Evolutionary conservation across 2,329 filamentous ascomycete genomes (phyloP).

Genomic region (Trichoderma simmonsii): DNA sequence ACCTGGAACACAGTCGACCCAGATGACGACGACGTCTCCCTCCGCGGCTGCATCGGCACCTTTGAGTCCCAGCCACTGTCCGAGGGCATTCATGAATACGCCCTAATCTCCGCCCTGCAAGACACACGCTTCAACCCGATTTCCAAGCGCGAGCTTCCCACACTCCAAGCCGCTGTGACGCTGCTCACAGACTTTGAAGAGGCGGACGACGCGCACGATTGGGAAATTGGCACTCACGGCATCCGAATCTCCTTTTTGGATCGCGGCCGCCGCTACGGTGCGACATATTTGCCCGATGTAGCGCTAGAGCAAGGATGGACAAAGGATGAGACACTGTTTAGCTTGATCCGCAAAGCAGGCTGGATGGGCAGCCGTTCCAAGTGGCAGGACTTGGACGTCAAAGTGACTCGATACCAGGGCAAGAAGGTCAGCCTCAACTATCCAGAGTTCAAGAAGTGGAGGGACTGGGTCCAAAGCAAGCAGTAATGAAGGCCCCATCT

Average conservation of each 20-base stretch:
- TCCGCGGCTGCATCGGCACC: conserved; percentile 95
- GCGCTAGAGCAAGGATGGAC: conserved; percentile 91
- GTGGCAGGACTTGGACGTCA: conserved; percentile 77
- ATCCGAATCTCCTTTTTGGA: conserved; percentile 82
- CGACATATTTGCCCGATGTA: conserved; percentile 91
- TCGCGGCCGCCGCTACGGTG: conserved; percentile 68
- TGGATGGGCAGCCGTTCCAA: conserved; percentile 77
- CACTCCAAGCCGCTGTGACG: conserved; percentile 67
- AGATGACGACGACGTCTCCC: conserved; percentile 44
- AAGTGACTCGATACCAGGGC: conserved; percentile 82
- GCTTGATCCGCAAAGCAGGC: conserved; percentile 90
- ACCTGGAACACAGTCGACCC: conserved; percentile 76
- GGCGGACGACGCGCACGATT: conserved; percentile 71
- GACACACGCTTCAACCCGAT: conserved; percentile 62
- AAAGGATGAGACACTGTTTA: conserved; percentile 86
- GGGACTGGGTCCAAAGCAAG: conserved; percentile 59
- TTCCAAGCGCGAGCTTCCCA: conserved; percentile 50
- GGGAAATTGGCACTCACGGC: conserved; percentile 83
- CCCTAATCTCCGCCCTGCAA: conserved; percentile 70
- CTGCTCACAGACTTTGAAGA: conserved; percentile 84
- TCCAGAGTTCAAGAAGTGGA: conserved; percentile 75
- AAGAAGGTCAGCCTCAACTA: conserved; percentile 70
- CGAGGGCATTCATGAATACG: conserved; percentile 72
- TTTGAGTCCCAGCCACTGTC: conserved; percentile 76
- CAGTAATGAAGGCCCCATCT: conserved; percentile 20